These are phyloP conservation scores for Fusarium coicis DNA, from an alignment of 2,329 filamentous ascomycete species.

Conservation along the genomic window DNA sequence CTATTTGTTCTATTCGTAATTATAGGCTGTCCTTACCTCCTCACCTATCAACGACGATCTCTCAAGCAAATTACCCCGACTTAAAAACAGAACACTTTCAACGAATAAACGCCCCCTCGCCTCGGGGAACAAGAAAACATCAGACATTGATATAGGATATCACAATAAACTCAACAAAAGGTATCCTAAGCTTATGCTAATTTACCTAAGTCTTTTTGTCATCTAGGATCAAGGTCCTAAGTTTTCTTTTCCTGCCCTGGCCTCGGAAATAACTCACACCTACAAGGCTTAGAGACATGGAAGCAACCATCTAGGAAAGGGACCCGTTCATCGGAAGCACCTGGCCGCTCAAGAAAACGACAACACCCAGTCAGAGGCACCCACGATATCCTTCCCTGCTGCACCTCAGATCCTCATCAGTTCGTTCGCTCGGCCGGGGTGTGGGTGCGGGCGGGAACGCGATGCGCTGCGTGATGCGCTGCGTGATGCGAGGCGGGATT, in stretches of 20 bases:
- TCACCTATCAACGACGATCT: neutral
- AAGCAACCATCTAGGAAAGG: constrained; percentile 10
- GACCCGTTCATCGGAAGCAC: constrained; percentile 33
- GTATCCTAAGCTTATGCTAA: neutral
- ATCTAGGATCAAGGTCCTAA: neutral
- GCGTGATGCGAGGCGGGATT: constrained; percentile 39
- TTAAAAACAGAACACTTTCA: constrained; percentile 1
- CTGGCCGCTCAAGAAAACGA: constrained; percentile 28
- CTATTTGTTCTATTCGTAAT: neutral
- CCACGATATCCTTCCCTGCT: constrained; percentile 35
- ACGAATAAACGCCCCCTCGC: neutral
- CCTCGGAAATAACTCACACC: constrained; percentile 1
- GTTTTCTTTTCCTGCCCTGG: neutral
- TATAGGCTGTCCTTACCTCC: neutral
- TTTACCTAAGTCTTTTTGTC: neutral
- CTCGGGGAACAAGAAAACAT: neutral
- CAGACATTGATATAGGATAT: neutral
- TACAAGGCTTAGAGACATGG: neutral
- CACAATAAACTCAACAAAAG: neutral
- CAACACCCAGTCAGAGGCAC: constrained; percentile 29
- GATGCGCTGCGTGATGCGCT: constrained; percentile 35
- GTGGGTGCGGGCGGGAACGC: constrained; percentile 34
- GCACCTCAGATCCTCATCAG: constrained; percentile 35
- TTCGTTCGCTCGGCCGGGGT: constrained; percentile 33
- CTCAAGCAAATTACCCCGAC: neutral